Base-by-base conservation (phyloP, 2,329 filamentous ascomycete species). In the Fusarium scirpi region DNA sequence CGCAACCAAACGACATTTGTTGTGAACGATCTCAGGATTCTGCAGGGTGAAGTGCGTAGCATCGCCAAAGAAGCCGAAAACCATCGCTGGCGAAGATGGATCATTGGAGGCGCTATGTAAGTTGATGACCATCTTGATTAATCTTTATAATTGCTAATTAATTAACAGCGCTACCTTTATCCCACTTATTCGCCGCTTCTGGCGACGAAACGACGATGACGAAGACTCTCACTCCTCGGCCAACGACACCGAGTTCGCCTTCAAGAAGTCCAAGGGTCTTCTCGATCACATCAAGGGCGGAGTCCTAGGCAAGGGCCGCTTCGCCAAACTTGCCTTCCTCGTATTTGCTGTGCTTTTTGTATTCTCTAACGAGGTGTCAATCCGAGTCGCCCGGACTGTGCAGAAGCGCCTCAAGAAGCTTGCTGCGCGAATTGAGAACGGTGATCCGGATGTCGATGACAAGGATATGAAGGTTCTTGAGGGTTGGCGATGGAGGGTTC, bases 191-290 rank as follows among this genome's bases (percentile, higher is more conserved):
- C 85, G 85, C 44, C 77, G 78, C 44, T 80, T 89, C 69, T 88
- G 87, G 76, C 83, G 84, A 18, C 82, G 85, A 18, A 77, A 80
- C 16, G 62, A 76, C 13, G 76, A 81, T 16, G 79, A 82, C 16
- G 79, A 81, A 56, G 79, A 81, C 55, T 78, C 78, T 5, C 75
- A 79, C 11, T 53, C 63, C 10, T 76, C 82, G 1, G 74, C 82
- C 65, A 88, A 86, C 75, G 82, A 85, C 69, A 89, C 87, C 27
- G 87, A 89, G 78, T 86, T 89, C 72, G 87, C 87, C 30, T 89
- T 88, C 74, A 78, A 76, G 27, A 82, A 81, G 70, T 86, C 85
- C 76, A 84, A 83, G 76, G 80, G 81, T 4, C 81, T 89, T 7
- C 77, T 89, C 29, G 71, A 81, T 6, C 83, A 86, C 54, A 86